Conservation (phyloP, 2,329 filamentous ascomycete genomes). For the Fusarium sp. region DNA sequence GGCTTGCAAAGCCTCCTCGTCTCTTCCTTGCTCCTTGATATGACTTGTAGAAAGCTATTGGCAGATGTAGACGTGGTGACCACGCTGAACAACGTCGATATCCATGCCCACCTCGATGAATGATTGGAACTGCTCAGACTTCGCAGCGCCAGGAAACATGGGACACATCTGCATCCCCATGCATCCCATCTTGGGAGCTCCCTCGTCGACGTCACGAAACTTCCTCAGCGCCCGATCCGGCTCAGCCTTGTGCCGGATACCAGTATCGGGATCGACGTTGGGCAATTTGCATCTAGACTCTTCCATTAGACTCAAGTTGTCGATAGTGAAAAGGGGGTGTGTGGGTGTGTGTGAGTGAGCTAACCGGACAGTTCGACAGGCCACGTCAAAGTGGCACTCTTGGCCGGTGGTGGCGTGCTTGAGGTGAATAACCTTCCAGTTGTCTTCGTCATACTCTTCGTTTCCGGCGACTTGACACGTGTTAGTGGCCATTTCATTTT, state of each 20-base stretch:
- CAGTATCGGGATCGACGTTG: conserved; percentile 71
- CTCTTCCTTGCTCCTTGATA: background rate
- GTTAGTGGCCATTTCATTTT: conserved; percentile 6
- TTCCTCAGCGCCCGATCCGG: conserved; percentile 66
- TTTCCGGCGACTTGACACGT: conserved; percentile 64
- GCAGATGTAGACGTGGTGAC: conserved; percentile 54
- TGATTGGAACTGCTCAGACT: conserved; percentile 49
- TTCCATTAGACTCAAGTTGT: conserved; percentile 9
- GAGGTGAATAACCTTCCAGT: conserved; percentile 69
- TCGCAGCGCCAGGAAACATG: conserved; percentile 51
- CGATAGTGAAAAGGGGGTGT: background rate
- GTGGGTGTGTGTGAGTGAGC: conserved; percentile 27
- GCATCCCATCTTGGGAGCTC: conserved; percentile 63
- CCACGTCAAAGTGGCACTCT: conserved; percentile 58
- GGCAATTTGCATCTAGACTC: conserved; percentile 69
- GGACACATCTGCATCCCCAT: conserved; percentile 73
- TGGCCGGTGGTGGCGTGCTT: conserved; percentile 47
- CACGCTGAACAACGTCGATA: conserved; percentile 58
- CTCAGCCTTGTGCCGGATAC: conserved; percentile 61
- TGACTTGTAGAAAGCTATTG: conserved; percentile 15
- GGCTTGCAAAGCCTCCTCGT: background rate
- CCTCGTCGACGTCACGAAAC: conserved; percentile 66
- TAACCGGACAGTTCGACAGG: conserved; percentile 70
- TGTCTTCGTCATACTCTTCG: conserved; percentile 71
- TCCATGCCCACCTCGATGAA: conserved; percentile 65